Evolutionary conservation across 352 stramenopile species (phyloP).

Genomic region (Phytophthora pinifolia): DNA sequence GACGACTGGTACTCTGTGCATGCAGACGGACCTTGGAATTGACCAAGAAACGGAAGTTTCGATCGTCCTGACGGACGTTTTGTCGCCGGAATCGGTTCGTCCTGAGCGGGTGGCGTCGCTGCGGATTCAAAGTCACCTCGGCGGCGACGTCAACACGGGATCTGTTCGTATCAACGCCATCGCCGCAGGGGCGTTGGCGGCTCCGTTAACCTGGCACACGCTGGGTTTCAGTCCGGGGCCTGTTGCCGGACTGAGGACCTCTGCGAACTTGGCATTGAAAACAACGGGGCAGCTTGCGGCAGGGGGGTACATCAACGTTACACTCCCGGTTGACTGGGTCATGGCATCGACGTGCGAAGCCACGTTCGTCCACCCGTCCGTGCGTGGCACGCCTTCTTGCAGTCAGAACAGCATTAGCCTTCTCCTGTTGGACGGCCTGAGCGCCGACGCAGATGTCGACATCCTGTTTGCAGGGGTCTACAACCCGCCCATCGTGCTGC

Average conservation of each 20-base stretch:
- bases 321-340: constrained; percentile 50
- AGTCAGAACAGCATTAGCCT: constrained; percentile 41
- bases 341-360: constrained; percentile 32
- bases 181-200: constrained; percentile 34
- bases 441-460: constrained; percentile 36
- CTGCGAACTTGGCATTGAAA: constrained; percentile 38
- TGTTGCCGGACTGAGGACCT: constrained; percentile 52
- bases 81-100: constrained; percentile 48
- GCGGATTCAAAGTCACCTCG: constrained; percentile 45
- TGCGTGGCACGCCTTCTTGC: constrained; percentile 31
- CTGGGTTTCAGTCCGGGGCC: constrained; percentile 43
- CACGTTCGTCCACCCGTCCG: constrained; percentile 36
- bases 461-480: constrained; percentile 41
- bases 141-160: constrained; percentile 47
- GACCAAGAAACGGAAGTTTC: constrained; percentile 38
- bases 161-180: constrained; percentile 38
- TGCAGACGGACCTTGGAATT: constrained; percentile 25
- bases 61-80: constrained; percentile 42
- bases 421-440: constrained; percentile 35
- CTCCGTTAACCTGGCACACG: constrained; percentile 47
- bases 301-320: constrained; percentile 37
- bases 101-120: constrained; percentile 16
- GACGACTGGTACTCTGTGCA: constrained; percentile 27
- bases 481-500: constrained; percentile 47
- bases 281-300: constrained; percentile 40